Evolutionary conservation across 306 rosid genomes (phyloP).

Genomic region (Gynostemma pentaphyllum): DNA sequence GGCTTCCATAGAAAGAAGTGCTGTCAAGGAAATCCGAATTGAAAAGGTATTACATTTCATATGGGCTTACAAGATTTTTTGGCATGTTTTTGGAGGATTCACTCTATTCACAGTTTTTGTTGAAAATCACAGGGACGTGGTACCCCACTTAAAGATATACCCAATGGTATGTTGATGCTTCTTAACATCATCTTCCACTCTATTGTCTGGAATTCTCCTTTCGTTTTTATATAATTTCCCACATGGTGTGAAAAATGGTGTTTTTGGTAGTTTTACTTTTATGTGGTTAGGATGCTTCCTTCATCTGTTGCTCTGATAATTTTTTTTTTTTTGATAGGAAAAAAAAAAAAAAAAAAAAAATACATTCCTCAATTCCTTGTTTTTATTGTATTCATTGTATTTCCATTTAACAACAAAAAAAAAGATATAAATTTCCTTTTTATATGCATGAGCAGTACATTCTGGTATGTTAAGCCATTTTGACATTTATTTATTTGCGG

Average conservation of each 20-base stretch:
- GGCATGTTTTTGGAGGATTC: slow-evolving; percentile 8
- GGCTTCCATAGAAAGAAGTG: slow-evolving; percentile 60
- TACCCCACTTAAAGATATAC: slow-evolving; percentile 84
- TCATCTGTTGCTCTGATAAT: background rate
- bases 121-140: slow-evolving; percentile 75
- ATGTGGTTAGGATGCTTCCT: background rate
- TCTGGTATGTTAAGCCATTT: background rate
- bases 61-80: slow-evolving; percentile 1
- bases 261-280: background rate
- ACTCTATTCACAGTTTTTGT: slow-evolving; percentile 14
- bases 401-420: background rate
- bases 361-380: background rate
- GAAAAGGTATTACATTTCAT: slow-evolving; percentile 47
- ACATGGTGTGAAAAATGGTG: background rate
- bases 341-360: too few relatives aligned
- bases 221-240: background rate
- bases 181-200: slow-evolving; percentile 5
- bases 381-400: background rate
- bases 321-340: too few relatives aligned
- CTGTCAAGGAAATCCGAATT: slow-evolving; percentile 64
- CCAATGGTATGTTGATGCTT: slow-evolving; percentile 58
- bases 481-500: background rate
- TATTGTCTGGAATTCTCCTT: background rate
- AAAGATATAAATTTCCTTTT: background rate
- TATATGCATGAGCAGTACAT: background rate